A percentile compares a stretch with the other conserved stretches of the same genome.
phyloP scores from a whole-genome alignment of 345 rosid genomes.

The Arabis hirsuta region DNA sequence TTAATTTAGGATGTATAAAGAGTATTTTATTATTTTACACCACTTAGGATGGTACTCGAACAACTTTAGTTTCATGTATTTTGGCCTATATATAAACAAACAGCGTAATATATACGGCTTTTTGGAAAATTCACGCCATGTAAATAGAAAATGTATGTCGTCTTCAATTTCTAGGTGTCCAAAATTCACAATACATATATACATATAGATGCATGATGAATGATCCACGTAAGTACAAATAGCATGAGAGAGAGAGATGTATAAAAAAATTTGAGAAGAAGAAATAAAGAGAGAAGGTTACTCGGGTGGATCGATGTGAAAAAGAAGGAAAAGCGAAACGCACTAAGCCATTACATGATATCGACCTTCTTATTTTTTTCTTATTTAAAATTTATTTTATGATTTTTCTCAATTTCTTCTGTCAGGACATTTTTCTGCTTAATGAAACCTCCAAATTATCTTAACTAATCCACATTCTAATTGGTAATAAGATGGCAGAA shows the following conservation, averaged over 20 bases:
- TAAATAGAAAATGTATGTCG: slow-evolving; percentile 32
- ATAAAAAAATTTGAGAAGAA: slow-evolving; percentile 9
- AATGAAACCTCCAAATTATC: slow-evolving; percentile 32
- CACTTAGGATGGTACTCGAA: slow-evolving; percentile 15
- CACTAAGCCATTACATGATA: slow-evolving; percentile 58
- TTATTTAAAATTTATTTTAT: slow-evolving; percentile 22
- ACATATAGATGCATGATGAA: slow-evolving; percentile 29
- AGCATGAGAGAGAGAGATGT: slow-evolving; percentile 16
- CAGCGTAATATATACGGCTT: slow-evolving; percentile 36
- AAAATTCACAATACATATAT: slow-evolving; percentile 10
- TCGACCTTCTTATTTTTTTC: slow-evolving; percentile 46
- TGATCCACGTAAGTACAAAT: slow-evolving; percentile 24
- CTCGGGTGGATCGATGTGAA: slow-evolving; percentile 54
- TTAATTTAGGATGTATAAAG: slow-evolving; percentile 9
- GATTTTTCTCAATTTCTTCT: slow-evolving; percentile 45
- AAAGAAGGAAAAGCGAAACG: slow-evolving; percentile 53
- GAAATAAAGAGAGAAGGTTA: slow-evolving; percentile 52
- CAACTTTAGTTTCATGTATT: slow-evolving; percentile 37
- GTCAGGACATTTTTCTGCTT: slow-evolving; percentile 42
- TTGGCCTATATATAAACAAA: slow-evolving; percentile 40
- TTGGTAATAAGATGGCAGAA: no score
- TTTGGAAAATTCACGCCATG: slow-evolving; percentile 15
- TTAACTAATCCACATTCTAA: slow-evolving; percentile 22
- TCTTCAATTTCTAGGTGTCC: slow-evolving; percentile 38
- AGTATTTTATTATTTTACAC: slow-evolving; percentile 24